Evolutionary conservation across 169 alveolate species (phyloP), one percentile per base, ranked within the genome.

Genomic region (Cryptosporidium viatorum): DNA sequence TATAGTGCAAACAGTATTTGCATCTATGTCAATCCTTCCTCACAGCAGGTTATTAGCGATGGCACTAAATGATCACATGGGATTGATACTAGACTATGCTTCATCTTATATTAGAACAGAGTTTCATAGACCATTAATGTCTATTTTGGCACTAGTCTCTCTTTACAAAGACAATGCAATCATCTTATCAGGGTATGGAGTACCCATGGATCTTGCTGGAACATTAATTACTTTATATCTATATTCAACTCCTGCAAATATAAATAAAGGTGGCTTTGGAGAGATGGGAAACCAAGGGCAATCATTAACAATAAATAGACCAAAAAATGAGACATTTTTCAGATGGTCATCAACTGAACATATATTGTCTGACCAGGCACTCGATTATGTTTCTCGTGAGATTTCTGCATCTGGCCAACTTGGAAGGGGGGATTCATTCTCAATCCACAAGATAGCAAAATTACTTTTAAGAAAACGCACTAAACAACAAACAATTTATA

Each of bases 1-100:
- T 8, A 80, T 80, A 62, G 89, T 80, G 41, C 89, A 80, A 62
- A 80, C 89, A 12, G 75, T 80, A 39, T 70, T 80, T 60, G 89
- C 80, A 5, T 62, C 62, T 80, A 41, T 80, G 37, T 59, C 89
- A 4, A 80, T 80, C 26, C 45, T 80, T 2, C 89, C 89, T 1
- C 89, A 59, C 21, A 59, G 75, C 8, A 80, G 68, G 23, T 10
- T 80, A 16, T 14, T 80, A 45, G 89, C 89, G 9, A 67, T 37
- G 59, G 59, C 75, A 62, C 43, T 80, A 43, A 80, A 70, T 23
- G 75, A 59, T 18, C 80, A 80, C 37, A 43, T 80, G 52, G 55
- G 29, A n/a, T 26, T 80, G 58, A 62, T 80, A 80, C 29, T 80
- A 18, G 80, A 80, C 1, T 80, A 62, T 67, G 18, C 89, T 18